These are phyloP conservation scores for Blastobotrys niveus DNA, from an alignment of 1,139 yeast species.

Conservation along the genomic window DNA sequence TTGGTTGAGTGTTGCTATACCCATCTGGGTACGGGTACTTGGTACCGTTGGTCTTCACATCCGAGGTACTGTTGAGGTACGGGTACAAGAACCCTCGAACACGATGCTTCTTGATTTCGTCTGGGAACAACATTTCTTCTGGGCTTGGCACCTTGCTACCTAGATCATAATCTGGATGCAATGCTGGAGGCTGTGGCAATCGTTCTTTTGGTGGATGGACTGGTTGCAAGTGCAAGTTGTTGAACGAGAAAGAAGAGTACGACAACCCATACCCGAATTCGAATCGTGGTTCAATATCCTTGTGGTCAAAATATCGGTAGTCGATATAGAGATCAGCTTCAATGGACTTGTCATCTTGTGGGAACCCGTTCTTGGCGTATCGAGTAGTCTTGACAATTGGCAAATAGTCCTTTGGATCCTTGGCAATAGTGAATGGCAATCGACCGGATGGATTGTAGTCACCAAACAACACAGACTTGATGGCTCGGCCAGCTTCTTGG, in stretches of 20 bases:
- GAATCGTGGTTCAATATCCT: slow-evolving; percentile 50
- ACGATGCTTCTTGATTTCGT: slow-evolving; percentile 15
- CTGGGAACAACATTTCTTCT: slow-evolving; percentile 47
- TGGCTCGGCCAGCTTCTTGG: slow-evolving; percentile 46
- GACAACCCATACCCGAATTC: slow-evolving; percentile 62
- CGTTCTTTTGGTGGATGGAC: slow-evolving; percentile 44
- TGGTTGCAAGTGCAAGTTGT: slow-evolving; percentile 35
- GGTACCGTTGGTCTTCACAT: slow-evolving; percentile 26
- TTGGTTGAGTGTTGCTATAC: slow-evolving; percentile 39
- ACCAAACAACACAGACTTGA: slow-evolving; percentile 51
- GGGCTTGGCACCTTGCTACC: slow-evolving; percentile 43
- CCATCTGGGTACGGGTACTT: slow-evolving; percentile 51
- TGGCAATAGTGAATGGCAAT: slow-evolving; percentile 59
- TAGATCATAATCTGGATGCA: slow-evolving; percentile 28
- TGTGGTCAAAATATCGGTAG: slow-evolving; percentile 51
- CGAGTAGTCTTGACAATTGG: slow-evolving; percentile 41
- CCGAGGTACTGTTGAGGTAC: slow-evolving; percentile 24
- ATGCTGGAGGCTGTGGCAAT: slow-evolving; percentile 47
- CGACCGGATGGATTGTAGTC: slow-evolving; percentile 57
- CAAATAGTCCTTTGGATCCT: slow-evolving; percentile 44
- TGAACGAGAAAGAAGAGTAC: slow-evolving; percentile 45
- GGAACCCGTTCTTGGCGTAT: slow-evolving; percentile 29
- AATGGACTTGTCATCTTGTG: slow-evolving; percentile 37
- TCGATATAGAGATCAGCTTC: slow-evolving; percentile 41
- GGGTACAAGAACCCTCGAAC: slow-evolving; percentile 30